Conservation (phyloP, 2,329 filamentous ascomycete genomes). For the Botrytis fabae region DNA sequence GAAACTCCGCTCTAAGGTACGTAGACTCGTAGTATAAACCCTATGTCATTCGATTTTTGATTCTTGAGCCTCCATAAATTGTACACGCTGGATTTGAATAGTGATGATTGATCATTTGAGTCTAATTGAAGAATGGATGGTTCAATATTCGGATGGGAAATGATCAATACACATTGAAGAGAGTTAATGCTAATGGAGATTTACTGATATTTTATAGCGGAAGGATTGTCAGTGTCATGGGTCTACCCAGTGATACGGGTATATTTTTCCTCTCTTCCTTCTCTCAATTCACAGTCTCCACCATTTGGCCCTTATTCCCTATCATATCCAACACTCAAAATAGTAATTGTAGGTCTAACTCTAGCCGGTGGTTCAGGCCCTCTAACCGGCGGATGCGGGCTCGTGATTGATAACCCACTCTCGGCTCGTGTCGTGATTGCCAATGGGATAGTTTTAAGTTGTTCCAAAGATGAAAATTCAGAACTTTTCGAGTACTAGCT, state of each 20-base stretch:
- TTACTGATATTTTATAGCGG: not conserved
- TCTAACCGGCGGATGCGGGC: not conserved
- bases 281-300: not conserved
- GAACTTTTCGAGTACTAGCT: not conserved
- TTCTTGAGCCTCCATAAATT: not conserved
- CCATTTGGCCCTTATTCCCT: not conserved
- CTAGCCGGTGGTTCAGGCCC: not conserved
- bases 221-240: not conserved
- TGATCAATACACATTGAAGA: not conserved
- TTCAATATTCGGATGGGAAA: not conserved
- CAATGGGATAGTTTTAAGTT: not conserved
- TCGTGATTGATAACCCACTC: not conserved
- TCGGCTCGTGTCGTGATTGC: not conserved
- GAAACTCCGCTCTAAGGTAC: not conserved
- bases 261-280: not conserved
- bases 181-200: rapidly evolving
- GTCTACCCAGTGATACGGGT: not conserved
- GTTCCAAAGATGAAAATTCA: not conserved
- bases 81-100: not conserved
- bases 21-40: not conserved
- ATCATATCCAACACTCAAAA: not conserved
- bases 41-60: not conserved
- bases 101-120: not conserved
- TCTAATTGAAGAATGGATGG: not conserved
- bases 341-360: not conserved